A percentile compares a stretch with the other conserved stretches of the same genome.
Conservation (phyloP, 495 filamentous ascomycete species). For the Opeltia flavorubescens region DNA sequence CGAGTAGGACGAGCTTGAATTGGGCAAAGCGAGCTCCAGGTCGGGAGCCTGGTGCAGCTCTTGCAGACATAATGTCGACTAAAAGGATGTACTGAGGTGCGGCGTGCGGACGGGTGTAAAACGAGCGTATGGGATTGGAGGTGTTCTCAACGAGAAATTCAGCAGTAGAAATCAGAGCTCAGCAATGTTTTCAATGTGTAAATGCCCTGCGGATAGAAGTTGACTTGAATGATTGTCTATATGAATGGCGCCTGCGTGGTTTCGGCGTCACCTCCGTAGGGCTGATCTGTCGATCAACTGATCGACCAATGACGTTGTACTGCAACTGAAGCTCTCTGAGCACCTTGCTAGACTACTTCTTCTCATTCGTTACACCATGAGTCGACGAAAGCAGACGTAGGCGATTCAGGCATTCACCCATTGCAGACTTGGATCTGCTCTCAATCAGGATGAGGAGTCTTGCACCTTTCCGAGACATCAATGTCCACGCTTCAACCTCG, state of each 20-base stretch:
- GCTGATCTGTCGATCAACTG: background rate
- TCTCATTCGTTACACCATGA: too few species aligned
- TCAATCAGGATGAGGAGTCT: conserved; percentile 15
- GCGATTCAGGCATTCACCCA: too few species aligned
- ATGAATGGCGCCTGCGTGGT: background rate
- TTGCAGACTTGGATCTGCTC: background rate
- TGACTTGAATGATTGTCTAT: background rate
- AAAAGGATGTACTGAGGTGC: background rate
- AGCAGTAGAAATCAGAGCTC: too few species aligned
- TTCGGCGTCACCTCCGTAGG: too few species aligned
- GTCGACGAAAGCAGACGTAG: too few species aligned
- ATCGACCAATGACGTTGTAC: background rate
- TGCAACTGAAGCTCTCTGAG: background rate
- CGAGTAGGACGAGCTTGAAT: conserved; percentile 95
- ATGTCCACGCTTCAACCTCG: conserved; percentile 77
- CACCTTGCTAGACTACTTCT: background rate
- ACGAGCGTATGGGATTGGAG: background rate
- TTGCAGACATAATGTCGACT: conserved; percentile 54
- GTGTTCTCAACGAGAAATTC: too few species aligned
- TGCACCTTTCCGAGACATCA: conserved; percentile 89
- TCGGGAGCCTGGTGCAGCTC: conserved; percentile 62
- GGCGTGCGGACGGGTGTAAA: background rate
- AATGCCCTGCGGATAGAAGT: background rate
- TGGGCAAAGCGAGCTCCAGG: conserved; percentile 83
- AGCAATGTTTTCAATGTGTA: too few species aligned